Evolutionary conservation across 2,329 filamentous ascomycete genomes (phyloP), one percentile per base, ranked within the genome.

Genomic region (Trichoderma sp.): DNA sequence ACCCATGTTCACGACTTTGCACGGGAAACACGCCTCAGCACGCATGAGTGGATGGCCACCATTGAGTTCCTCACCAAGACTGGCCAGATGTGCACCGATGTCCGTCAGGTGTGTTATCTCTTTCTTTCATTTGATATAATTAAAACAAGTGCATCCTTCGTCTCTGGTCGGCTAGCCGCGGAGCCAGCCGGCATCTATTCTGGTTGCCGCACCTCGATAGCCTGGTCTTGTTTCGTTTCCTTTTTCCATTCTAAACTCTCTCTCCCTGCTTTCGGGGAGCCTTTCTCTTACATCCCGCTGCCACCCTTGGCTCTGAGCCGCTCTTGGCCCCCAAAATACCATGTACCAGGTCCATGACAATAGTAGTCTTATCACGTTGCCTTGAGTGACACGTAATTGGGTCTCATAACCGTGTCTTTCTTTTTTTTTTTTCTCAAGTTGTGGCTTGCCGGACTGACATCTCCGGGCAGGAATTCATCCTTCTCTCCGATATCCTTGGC

Each of bases 1-100:
- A 89, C 89, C 2, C 93, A 95, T 83, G 84, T 95, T 0, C 93
- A 95, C 83, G 92, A 94, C 82, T 94, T 95, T 81, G 92, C 92
- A 1, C 88, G 93, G 41, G 93, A 95, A 82, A 95, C 93, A 0
- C 85, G 93, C 60, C 87, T 95, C 33, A 93, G 90, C 78, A 93
- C 91, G 5, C 84, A 89, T 3, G 93, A 95, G 85, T 95, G 93
- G 93, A 92, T 92, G 89, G 85, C 88, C 0, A 92, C 91, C 0
- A 86, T 95, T 68, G 84, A 90, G 29, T 95, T 95, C 84, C 84
- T 95, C 18, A 93, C 91, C 0, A 85, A 87, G 62, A 91, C 92
- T 1, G 93, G 93, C 1, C 88, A 95, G 81, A 94, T 90, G 69
- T 92, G 90, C 79, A 64, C 45, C 62, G 33, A 68, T 9, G 35